phyloP scores from a whole-genome alignment of 768 basidiomycete species.

The Termitomyces sp. region DNA sequence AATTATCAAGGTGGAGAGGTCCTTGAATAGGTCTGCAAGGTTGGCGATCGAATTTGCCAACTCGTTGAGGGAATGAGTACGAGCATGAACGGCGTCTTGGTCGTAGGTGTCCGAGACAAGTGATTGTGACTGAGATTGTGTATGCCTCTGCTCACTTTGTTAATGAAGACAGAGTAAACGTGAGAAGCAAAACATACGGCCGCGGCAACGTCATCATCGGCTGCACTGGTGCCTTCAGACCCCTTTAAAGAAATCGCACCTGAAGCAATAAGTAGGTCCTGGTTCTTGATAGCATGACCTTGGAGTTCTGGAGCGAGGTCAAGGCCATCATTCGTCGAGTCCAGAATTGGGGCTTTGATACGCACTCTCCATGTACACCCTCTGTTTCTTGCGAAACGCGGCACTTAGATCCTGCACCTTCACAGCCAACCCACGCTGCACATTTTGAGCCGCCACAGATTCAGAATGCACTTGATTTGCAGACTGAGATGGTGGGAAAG shows the following conservation, averaged over 20 bases:
- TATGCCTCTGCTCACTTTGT: slow-evolving; percentile 24
- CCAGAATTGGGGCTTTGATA: slow-evolving; percentile 20
- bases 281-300: slow-evolving; percentile 97
- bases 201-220: slow-evolving; percentile 89
- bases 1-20: slow-evolving; percentile 88
- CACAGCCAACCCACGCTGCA: slow-evolving; percentile 93
- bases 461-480: slow-evolving; percentile 44
- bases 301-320: slow-evolving; percentile 59
- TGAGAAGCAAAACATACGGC: slow-evolving; percentile 52
- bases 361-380: slow-evolving; percentile 97
- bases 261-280: slow-evolving; percentile 89
- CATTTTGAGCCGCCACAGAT: slow-evolving; percentile 80
- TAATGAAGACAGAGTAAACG: slow-evolving; percentile 11
- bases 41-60: slow-evolving; percentile 91
- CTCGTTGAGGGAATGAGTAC: slow-evolving; percentile 74
- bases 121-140: slow-evolving; percentile 36
- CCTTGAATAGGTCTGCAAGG: slow-evolving; percentile 95
- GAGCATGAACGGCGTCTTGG: slow-evolving; percentile 40
- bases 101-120: slow-evolving; percentile 38
- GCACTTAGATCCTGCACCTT: slow-evolving; percentile 93
- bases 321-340: not conserved
- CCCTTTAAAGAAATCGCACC: slow-evolving; percentile 80
- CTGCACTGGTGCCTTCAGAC: slow-evolving; percentile 76
- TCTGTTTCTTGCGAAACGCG: slow-evolving; percentile 94
- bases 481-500: slow-evolving; percentile 58